Evolutionary conservation across 2,329 filamentous ascomycete genomes (phyloP), one percentile per base, ranked within the genome.

Genomic region (Paraconiothyrium sp.): DNA sequence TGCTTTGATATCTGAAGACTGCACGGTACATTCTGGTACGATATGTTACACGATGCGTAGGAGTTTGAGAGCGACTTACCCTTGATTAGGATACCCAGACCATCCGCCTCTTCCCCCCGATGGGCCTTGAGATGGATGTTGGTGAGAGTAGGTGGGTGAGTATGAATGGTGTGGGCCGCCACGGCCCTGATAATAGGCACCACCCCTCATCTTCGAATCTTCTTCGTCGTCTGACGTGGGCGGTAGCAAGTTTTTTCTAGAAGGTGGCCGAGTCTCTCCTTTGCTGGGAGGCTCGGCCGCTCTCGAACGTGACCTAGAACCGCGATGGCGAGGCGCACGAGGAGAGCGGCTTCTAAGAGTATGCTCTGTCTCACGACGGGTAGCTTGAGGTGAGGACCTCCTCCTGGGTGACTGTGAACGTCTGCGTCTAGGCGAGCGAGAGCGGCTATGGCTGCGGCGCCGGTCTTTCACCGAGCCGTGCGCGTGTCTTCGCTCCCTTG

Each of bases 121-220:
- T 47, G 86, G 85, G 10, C 83, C 82, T 62, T 84, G 84, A n/a
- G 89, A 87, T 20, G 89, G 90, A 49, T 84, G 84, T 67, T 88
- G 86, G 67, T 85, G 84, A 22, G 86, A 84, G 68, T 87, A 86
- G 57, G 86, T 84, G 43, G 89, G 85, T n/a, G 88, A 88, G 50
- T 85, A 84, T 27, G 84, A 83, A 68, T 86, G 87, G 58, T 84
- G 82, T n/a, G 71, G 56, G 9, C 74, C 75, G 27, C 79, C 77
- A 41, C 82, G 72, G 34, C 75, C 74, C 55, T 76, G 76, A 30
- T 75, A 69, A 24, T 70, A 78, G 30, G 72, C 68, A 13, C 54
- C 54, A 9, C 75, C 76, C 39, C 76, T 77, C 77, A 79, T 79
- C 22, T 70, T 75, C 34, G 62, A 59, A 52, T 73, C 70, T 50